Conservation (phyloP, 441 rosid genomes). For the Theobroma grandiflorum region DNA sequence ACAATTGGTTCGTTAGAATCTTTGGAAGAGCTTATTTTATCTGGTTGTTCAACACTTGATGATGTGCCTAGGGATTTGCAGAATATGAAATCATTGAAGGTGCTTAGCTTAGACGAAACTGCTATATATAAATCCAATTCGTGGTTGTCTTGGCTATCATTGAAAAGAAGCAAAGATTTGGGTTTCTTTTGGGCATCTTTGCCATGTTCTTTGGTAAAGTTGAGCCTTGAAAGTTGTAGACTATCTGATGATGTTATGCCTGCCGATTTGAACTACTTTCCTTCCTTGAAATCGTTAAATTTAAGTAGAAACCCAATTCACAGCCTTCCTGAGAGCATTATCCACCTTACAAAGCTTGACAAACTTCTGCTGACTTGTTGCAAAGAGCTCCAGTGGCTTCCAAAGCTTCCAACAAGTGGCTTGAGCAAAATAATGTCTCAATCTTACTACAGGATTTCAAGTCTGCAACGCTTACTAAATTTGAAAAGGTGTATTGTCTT, state of each 20-base stretch:
- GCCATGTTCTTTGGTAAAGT: constrained; percentile 26
- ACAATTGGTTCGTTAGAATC: constrained; percentile 42
- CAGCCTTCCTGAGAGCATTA: constrained; percentile 32
- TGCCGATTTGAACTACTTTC: not conserved
- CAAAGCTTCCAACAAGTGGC: constrained; percentile 23
- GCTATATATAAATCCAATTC: constrained; percentile 24
- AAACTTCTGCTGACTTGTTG: constrained; percentile 26
- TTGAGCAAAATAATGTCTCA: not conserved
- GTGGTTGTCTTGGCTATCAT: constrained; percentile 14
- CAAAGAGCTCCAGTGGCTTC: constrained; percentile 26
- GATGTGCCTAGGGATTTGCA: not conserved
- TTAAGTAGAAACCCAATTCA: constrained; percentile 25
- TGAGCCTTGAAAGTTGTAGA: constrained; percentile 21
- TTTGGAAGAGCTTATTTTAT: constrained; percentile 34
- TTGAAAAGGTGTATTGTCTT: not conserved
- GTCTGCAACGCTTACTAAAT: not conserved
- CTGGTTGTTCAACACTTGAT: constrained; percentile 38
- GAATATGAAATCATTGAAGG: constrained; percentile 34
- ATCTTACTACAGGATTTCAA: not conserved
- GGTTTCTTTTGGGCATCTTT: constrained; percentile 14
- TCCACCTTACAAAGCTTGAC: constrained; percentile 7
- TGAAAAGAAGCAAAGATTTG: constrained; percentile 21
- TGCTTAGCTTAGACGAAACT: constrained; percentile 16
- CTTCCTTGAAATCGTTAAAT: not conserved
- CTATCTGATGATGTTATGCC: not conserved